Evolutionary conservation across 495 filamentous ascomycete species (phyloP), one percentile per base, ranked within the genome.

Genomic region (Penicillium macrosclerotiorum): DNA sequence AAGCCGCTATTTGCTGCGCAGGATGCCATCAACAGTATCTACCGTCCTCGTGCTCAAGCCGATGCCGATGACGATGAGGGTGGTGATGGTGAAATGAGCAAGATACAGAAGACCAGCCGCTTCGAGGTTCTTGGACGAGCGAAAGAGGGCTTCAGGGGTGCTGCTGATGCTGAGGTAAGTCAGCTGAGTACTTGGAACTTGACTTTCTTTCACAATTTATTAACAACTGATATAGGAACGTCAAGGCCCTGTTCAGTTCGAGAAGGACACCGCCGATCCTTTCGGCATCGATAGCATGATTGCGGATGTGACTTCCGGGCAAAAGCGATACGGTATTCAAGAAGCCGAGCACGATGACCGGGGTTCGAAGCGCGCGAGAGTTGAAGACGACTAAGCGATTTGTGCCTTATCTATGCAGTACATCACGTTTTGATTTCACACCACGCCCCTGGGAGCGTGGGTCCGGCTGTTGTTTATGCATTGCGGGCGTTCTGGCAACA

Each of bases 1-100:
- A 96, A 95, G 65, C 93, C 94, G 38, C 72, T 99, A 13, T 99
- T 99, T 64, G 90, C 91, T 8, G 93, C 92, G 40, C 90, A 96
- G 68, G 91, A 99, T 62, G 94, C 92, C 4, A 90, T 95, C 54
- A 90, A 80, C 67, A 90, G 85, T 64, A 97, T 99, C 42, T 99
- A 99, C 67, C 79, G 91, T 19, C 90, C 94, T 5, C 73, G 80
- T 30, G 79, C 86, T 17, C 79, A 80, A 35, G 60, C 73, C 17
- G 80, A 84, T 31, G 80, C 78, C 37, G 87, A 90, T 32, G 84
- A 89, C 14, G 89, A 89, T 37, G 90, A 88, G 38, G 92, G 83
- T 8, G 87, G 82, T 8, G 88, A 89, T 26, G 76, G 76, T 30
- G 91, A 96, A 63, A 85, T 95, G 77, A 86, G 82, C 51, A 86